Base-by-base conservation (phyloP, 352 stramenopile genomes). In the Phytophthora pluvialis region DNA sequence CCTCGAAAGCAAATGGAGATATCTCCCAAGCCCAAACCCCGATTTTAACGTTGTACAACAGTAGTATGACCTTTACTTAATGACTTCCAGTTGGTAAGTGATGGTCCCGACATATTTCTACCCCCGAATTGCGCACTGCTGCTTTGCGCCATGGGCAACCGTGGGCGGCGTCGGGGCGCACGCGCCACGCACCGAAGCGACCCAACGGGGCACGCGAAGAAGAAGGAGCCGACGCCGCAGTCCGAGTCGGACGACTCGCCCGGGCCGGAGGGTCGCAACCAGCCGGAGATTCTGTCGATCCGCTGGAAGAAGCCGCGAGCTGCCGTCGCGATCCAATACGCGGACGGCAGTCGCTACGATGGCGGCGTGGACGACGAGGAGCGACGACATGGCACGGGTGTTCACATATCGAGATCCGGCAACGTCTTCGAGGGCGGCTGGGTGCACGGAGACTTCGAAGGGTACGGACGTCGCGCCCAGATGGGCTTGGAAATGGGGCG, bases 391-490 rank as follows among this genome's bases (percentile, higher is more conserved):
- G 86, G 86, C 12, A 78, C 80, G 13, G 86, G 86, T 6, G 57
- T 86, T 12, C 81, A 87, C 42, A 65, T 80, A 42, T 77, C 80
- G 28, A 56, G 72, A 48, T 69, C 75, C 9, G 89, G 87, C 7
- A 74, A 95, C 45, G 64, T 82, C n/a, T 92, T 91, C 53, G 79
- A 95, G 31, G 89, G 89, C 13, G 79, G 88, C 16, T 97, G 89
- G 82, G 79, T 90, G 43, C 76, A 93, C 62, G 86, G 88, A 62
- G 73, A 85, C 42, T 87, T 95, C 33, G 86, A 94, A 78, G 89
- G 89, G 83, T 97, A 81, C 70, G 80, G 42, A 52, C 16, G 21
- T 51, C 61, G 21, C n/a, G 25, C 25, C 36, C 10, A 28, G 26
- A 18, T 54, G 28, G n/a, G 21, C 10, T 26, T 44, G 16, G n/a